Evolutionary conservation across 768 basidiomycete species (phyloP).

Genomic region (Tephrocybe sp.): DNA sequence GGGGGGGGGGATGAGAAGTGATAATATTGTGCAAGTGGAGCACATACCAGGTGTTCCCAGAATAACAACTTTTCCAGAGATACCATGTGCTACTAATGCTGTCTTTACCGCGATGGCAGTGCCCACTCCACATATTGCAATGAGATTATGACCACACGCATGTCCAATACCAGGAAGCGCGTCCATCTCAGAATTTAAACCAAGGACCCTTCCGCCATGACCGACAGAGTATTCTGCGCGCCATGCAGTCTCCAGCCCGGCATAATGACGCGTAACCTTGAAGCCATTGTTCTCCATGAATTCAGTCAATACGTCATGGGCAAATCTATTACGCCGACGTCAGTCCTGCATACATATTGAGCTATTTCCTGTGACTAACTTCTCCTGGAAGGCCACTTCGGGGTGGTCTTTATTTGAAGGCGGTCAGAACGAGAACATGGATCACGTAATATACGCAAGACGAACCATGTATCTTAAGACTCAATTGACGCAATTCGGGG

Average conservation of each 20-base stretch:
- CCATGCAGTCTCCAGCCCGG: conserved; percentile 77
- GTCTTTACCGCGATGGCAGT: conserved; percentile 72
- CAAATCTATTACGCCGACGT: conserved; percentile 45
- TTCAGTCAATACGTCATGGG: conserved; percentile 65
- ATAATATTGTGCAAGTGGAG: neutral
- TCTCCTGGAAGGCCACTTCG: conserved; percentile 66
- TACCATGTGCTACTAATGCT: conserved; percentile 60
- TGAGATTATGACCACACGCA: conserved; percentile 83
- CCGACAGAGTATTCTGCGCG: conserved; percentile 68
- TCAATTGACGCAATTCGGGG: conserved; percentile 58
- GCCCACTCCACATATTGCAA: conserved; percentile 76
- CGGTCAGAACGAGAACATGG: neutral
- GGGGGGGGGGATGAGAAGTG: conserved; percentile 12
- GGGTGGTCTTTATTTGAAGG: conserved; percentile 51
- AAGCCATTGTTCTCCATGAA: conserved; percentile 74
- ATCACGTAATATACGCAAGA: neutral
- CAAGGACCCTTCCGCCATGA: conserved; percentile 61
- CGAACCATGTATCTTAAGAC: conserved; percentile 73
- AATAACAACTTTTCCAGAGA: conserved; percentile 68
- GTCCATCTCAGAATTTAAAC: conserved; percentile 83
- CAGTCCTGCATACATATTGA: conserved; percentile 1
- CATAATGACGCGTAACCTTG: conserved; percentile 67
- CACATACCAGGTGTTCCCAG: conserved; percentile 73
- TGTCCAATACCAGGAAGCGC: conserved; percentile 58
- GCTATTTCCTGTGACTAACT: conserved; percentile 36